These are phyloP conservation scores for Cudoniella acicularis DNA, from an alignment of 495 filamentous ascomycete genomes.

Conservation along the genomic window DNA sequence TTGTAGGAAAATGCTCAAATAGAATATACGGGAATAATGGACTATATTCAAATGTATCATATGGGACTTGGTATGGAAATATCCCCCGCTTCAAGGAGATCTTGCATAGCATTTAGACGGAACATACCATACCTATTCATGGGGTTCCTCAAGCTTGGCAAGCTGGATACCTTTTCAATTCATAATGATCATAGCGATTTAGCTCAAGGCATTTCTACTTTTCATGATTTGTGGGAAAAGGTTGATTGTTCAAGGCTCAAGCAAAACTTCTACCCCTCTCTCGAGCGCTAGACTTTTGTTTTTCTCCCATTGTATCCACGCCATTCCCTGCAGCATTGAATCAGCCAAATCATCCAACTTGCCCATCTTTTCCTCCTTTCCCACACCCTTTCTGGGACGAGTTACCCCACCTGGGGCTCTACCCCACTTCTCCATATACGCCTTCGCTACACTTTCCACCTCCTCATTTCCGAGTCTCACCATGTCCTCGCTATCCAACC, in stretches of 20 bases:
- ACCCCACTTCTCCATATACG: slow-evolving; percentile 46
- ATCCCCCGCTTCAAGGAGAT: neutral
- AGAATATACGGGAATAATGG: neutral
- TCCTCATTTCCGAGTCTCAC: slow-evolving; percentile 35
- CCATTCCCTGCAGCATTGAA: slow-evolving; percentile 79
- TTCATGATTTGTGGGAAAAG: neutral
- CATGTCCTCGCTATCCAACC: slow-evolving; percentile 39
- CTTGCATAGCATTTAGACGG: neutral
- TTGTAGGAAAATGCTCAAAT: neutral
- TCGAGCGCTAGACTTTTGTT: slow-evolving; percentile 45
- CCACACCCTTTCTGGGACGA: slow-evolving; percentile 24
- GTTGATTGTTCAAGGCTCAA: slow-evolving; percentile 8
- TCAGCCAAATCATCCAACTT: slow-evolving; percentile 94
- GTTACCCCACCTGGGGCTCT: slow-evolving; percentile 19
- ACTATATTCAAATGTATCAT: neutral
- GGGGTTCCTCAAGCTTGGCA: neutral
- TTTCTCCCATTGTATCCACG: slow-evolving; percentile 80
- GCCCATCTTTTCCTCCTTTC: slow-evolving; percentile 28
- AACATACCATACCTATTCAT: neutral
- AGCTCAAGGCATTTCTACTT: neutral
- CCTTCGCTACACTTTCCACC: slow-evolving; percentile 33
- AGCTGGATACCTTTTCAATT: neutral
- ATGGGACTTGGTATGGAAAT: neutral
- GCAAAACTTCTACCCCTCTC: slow-evolving; percentile 20
- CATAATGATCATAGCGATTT: neutral